Conservation (phyloP, 2,329 filamentous ascomycete genomes). For the Tolypocladium nubicola region DNA sequence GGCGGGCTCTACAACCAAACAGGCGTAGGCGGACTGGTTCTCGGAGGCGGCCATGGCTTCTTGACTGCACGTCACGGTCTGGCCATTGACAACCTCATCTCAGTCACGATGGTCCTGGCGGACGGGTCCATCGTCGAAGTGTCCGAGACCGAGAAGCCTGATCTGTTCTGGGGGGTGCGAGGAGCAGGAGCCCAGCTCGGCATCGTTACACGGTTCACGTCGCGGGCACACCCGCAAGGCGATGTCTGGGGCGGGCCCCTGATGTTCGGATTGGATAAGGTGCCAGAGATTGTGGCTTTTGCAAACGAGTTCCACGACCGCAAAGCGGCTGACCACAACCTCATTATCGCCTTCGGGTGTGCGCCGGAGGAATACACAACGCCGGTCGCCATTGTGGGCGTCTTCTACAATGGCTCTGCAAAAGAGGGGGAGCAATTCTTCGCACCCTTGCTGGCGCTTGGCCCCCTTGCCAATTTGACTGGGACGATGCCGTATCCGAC, state of each 20-base stretch:
- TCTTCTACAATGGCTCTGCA: constrained; percentile 5
- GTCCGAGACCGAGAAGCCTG: constrained; percentile 30
- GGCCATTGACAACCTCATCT: constrained; percentile 30
- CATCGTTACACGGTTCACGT: constrained; percentile 28
- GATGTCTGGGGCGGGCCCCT: constrained; percentile 19
- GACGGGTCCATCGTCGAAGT: constrained; percentile 23
- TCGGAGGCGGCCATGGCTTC: constrained; percentile 49
- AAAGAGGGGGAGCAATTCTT: constrained; percentile 3
- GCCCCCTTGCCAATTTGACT: neutral
- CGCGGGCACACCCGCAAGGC: constrained; percentile 8
- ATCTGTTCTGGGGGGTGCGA: constrained; percentile 30
- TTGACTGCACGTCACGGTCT: constrained; percentile 45
- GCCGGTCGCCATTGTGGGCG: neutral
- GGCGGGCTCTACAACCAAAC: constrained; percentile 54
- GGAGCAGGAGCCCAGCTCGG: constrained; percentile 32
- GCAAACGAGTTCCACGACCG: constrained; percentile 15
- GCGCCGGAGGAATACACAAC: constrained; percentile 1
- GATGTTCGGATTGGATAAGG: constrained; percentile 13
- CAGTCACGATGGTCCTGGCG: constrained; percentile 27
- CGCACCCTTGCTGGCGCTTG: neutral
- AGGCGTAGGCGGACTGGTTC: constrained; percentile 46
- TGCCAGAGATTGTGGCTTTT: constrained; percentile 19
- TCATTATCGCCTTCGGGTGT: constrained; percentile 2
- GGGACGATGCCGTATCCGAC: constrained; percentile 1
- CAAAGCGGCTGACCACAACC: constrained; percentile 5